A percentile compares a stretch with the other conserved stretches of the same genome.
Evolutionary conservation across 768 basidiomycete genomes (phyloP).

Genomic region (Dacryopinax primogenitus): DNA sequence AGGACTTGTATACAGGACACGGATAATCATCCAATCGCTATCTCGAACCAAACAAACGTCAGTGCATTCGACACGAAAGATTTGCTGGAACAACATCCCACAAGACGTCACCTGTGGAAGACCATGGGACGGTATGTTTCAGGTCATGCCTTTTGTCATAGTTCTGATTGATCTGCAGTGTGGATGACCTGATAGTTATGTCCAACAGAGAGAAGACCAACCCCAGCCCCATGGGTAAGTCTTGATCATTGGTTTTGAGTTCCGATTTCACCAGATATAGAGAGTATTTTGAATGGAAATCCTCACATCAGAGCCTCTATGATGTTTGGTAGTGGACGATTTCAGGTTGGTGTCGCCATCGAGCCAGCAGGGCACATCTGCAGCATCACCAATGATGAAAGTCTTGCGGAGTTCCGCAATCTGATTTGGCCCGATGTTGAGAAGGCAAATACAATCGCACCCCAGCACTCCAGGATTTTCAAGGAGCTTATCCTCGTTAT

Average conservation of each 20-base stretch:
- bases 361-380: slow-evolving; percentile 22
- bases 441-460: neutral
- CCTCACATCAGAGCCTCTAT: slow-evolving; percentile 26
- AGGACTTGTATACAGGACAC: neutral
- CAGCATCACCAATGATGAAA: slow-evolving; percentile 8
- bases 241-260: neutral
- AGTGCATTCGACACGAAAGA: slow-evolving; percentile 32
- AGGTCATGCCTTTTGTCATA: neutral
- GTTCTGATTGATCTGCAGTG: neutral
- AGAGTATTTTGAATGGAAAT: slow-evolving; percentile 29
- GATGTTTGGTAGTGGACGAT: slow-evolving; percentile 34
- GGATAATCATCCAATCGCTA: neutral
- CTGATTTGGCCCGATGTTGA: slow-evolving; percentile 10
- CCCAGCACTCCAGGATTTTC: neutral
- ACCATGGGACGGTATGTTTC: slow-evolving; percentile 28
- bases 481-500: slow-evolving; percentile 6
- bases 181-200: slow-evolving; percentile 37
- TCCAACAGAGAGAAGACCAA: slow-evolving; percentile 26
- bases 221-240: slow-evolving; percentile 13
- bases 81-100: slow-evolving; percentile 33
- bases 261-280: slow-evolving; percentile 13
- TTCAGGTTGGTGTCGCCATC: slow-evolving; percentile 30
- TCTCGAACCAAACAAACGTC: neutral
- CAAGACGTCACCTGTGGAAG: slow-evolving; percentile 27
- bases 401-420: slow-evolving; percentile 11